Evolutionary conservation across 164 flowering plant species (phyloP).

Genomic region (Magnolia kwangsiensis): DNA sequence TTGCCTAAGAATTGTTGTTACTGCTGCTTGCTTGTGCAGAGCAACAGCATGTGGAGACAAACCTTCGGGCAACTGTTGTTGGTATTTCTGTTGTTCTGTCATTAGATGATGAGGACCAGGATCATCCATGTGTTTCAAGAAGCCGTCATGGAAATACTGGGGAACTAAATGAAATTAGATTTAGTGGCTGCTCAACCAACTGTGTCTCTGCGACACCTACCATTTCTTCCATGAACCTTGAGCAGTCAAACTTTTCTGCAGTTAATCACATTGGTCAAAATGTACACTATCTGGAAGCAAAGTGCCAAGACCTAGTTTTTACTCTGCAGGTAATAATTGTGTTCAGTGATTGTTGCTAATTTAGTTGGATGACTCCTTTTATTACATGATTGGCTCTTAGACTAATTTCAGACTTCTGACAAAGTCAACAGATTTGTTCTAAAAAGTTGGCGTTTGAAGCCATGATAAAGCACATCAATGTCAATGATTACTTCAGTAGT

Average conservation of each 20-base stretch:
- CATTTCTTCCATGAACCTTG: not conserved
- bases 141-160: constrained; percentile 14
- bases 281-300: constrained; percentile 50
- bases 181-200: not conserved
- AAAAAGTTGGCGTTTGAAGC: constrained; percentile 59
- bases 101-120: constrained; percentile 54
- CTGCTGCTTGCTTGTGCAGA: constrained; percentile 41
- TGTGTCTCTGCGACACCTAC: not conserved
- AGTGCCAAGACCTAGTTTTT: constrained; percentile 42
- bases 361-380: not conserved
- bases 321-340: constrained; percentile 58
- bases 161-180: not conserved
- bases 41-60: constrained; percentile 70
- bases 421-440: constrained; percentile 69
- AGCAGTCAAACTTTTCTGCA: not conserved
- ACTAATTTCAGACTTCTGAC: constrained; percentile 30
- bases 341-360: constrained; percentile 7
- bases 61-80: constrained; percentile 55
- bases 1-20: not conserved
- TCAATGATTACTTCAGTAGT: constrained; percentile 43
- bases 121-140: constrained; percentile 14
- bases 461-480: constrained; percentile 48
- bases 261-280: constrained; percentile 11
- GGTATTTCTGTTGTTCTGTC: constrained; percentile 57
- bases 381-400: not conserved